Percentiles rank a stretch among this genome's conserved stretches.
Evolutionary conservation across 768 basidiomycete genomes (phyloP).

Genomic region (Sarcomyxa edulis): DNA sequence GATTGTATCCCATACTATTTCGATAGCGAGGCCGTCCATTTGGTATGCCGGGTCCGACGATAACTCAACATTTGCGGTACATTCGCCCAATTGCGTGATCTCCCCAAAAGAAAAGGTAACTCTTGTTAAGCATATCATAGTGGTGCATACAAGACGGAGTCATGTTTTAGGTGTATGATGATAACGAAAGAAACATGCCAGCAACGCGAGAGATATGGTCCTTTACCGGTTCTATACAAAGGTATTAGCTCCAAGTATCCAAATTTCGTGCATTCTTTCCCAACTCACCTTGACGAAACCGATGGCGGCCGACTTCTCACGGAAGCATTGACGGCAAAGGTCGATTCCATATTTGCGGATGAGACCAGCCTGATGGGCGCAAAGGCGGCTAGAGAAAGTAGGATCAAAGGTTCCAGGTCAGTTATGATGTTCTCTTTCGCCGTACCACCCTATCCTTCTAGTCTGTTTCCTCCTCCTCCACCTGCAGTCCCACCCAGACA

Average conservation of each 20-base stretch:
- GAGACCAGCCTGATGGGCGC: conserved; percentile 95
- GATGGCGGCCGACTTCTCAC: conserved; percentile 89
- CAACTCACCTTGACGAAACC: conserved; percentile 90
- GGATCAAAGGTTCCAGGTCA: too few species aligned
- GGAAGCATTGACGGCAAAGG: conserved; percentile 98
- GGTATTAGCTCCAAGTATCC: neutral
- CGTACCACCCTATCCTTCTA: too few species aligned
- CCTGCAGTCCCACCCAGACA: too few species aligned
- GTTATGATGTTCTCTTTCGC: too few species aligned
- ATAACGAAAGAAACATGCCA: neutral
- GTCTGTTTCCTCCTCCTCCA: too few species aligned
- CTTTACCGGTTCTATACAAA: conserved; percentile 8
- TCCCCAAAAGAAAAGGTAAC: neutral
- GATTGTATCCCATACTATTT: too few species aligned
- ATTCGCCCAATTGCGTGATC: too few species aligned
- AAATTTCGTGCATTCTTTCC: neutral
- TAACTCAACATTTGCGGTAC: too few species aligned
- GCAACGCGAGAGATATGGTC: neutral
- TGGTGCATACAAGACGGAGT: conserved; percentile 3
- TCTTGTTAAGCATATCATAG: conserved; percentile 2
- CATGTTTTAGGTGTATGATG: neutral
- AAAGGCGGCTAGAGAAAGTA: conserved; percentile 66
- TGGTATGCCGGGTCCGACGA: too few species aligned
- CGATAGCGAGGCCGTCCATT: too few species aligned
- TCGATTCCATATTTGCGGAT: conserved; percentile 97